phyloP scores from a whole-genome alignment of 176 grass and related monocot species.

The Carex scoparia region DNA sequence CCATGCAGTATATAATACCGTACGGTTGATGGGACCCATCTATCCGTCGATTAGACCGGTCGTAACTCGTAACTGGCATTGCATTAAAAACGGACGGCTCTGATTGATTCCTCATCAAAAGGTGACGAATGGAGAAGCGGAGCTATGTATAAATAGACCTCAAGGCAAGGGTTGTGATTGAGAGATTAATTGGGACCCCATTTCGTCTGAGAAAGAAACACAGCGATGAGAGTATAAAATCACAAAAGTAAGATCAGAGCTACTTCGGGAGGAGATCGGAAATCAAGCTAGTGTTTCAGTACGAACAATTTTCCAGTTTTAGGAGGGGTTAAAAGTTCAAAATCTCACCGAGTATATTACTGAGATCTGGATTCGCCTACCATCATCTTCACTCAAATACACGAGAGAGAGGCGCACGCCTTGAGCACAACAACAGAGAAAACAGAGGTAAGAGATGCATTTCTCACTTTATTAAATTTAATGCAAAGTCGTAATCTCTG shows the following conservation, averaged over 20 bases:
- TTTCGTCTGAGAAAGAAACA: not conserved
- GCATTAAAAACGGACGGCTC: slow-evolving; percentile 17
- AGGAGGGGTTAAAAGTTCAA: not conserved
- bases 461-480: not conserved
- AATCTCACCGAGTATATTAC: not conserved
- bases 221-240: not conserved
- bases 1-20: slow-evolving; percentile 7
- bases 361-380: slow-evolving; percentile 8
- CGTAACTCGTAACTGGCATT: not conserved
- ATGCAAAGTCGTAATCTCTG: not conserved
- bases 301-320: not conserved
- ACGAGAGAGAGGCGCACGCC: not conserved
- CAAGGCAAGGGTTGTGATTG: not conserved
- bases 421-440: not conserved
- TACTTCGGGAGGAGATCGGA: not conserved
- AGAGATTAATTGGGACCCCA: not conserved
- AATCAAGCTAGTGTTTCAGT: not conserved
- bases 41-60: slow-evolving; percentile 23
- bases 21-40: slow-evolving; percentile 5
- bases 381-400: not conserved
- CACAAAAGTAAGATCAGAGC: not conserved
- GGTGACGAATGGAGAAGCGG: slow-evolving; percentile 7
- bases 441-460: slow-evolving; percentile 13
- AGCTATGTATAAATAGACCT: slow-evolving; percentile 15
- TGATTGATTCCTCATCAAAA: slow-evolving; percentile 3